Evolutionary conservation across 495 filamentous ascomycete genomes (phyloP).

Genomic region (Glarea lozoyensis): DNA sequence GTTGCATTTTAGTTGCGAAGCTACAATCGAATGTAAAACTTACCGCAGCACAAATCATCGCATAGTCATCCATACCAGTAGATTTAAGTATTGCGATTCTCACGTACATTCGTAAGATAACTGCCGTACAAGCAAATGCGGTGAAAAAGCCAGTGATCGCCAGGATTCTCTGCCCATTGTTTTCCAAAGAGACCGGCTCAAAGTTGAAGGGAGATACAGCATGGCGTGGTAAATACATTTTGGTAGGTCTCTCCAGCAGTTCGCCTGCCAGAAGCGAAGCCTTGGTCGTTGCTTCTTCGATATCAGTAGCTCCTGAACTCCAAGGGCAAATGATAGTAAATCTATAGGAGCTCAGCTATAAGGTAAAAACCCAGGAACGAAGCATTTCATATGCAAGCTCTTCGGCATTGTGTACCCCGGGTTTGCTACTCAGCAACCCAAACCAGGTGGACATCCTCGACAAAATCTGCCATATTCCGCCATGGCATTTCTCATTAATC

Average conservation of each 20-base stretch:
- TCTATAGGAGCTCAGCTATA: neutral
- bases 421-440: neutral
- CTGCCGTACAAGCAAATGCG: constrained; percentile 3
- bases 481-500: neutral
- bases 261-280: neutral
- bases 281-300: neutral
- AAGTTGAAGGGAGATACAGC: neutral
- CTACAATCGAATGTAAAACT: constrained; percentile 12
- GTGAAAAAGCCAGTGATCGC: constrained; percentile 15
- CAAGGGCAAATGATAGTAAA: neutral
- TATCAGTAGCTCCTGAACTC: neutral
- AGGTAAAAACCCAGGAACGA: neutral
- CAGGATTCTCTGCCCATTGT: constrained; percentile 3
- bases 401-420: neutral
- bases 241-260: neutral
- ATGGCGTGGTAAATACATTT: neutral
- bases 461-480: too few species aligned
- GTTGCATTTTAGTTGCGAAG: neutral
- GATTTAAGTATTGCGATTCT: constrained; percentile 25
- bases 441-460: neutral
- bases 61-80: constrained; percentile 33
- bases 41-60: constrained; percentile 30
- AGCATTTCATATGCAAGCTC: neutral
- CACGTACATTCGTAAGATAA: constrained; percentile 23
- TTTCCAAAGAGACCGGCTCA: neutral